phyloP scores from a whole-genome alignment of 345 rosid genomes.

The Populus tremula region DNA sequence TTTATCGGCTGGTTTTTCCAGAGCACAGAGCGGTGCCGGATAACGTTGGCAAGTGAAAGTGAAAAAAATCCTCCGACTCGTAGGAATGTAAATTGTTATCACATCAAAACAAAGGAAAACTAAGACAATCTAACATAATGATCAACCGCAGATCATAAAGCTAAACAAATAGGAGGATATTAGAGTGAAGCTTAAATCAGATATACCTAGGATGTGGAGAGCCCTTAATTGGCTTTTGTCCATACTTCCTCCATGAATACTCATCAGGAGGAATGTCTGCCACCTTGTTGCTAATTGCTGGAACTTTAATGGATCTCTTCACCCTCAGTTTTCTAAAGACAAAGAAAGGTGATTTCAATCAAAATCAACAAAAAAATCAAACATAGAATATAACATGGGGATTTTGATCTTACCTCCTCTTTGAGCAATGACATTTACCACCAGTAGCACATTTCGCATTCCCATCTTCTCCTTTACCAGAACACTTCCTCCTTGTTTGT shows the following conservation, averaged over 20 bases:
- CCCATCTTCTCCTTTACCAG: conserved; percentile 61
- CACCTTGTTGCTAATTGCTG: conserved; percentile 80
- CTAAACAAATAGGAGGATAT: background rate
- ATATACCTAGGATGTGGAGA: conserved; percentile 82
- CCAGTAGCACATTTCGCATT: conserved; percentile 51
- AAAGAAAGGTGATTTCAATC: background rate
- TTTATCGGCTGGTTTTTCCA: background rate
- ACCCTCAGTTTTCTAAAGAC: conserved; percentile 54
- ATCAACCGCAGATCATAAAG: background rate
- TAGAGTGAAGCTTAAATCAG: background rate
- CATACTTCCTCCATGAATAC: conserved; percentile 82
- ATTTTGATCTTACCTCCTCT: conserved; percentile 48
- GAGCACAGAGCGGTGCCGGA: background rate
- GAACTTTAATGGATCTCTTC: conserved; percentile 72
- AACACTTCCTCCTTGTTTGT: conserved; percentile 52
- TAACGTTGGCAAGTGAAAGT: background rate
- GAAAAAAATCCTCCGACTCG: background rate
- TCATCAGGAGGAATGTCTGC: conserved; percentile 89
- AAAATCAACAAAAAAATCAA: background rate
- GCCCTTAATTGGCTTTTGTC: conserved; percentile 82
- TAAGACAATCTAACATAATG: background rate
- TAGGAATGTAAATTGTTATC: background rate
- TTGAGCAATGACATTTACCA: conserved; percentile 77
- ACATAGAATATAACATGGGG: background rate
- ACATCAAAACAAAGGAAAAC: background rate